These are phyloP conservation scores for Teunomyces stri DNA, from an alignment of 805 yeast genomes.

Conservation along the genomic window DNA sequence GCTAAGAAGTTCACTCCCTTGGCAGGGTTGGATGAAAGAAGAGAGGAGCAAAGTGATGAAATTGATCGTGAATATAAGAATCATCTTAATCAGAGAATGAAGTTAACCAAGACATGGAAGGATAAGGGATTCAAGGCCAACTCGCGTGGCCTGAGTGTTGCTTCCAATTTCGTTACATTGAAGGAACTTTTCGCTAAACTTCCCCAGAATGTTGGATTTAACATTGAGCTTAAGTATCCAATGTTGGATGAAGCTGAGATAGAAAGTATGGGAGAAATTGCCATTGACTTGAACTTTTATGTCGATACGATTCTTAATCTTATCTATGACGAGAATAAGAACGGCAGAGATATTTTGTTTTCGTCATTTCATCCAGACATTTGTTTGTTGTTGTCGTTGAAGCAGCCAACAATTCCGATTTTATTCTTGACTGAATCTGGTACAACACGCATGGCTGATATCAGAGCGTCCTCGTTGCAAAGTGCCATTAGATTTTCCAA, in stretches of 20 bases:
- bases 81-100: conserved; percentile 62
- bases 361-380: conserved; percentile 95
- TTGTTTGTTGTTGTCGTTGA: conserved; percentile 78
- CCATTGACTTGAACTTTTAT: conserved; percentile 80
- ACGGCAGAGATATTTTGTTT: conserved; percentile 82
- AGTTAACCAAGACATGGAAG: conserved; percentile 84
- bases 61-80: conserved; percentile 39
- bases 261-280: conserved; percentile 84
- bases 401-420: conserved; percentile 92
- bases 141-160: conserved; percentile 81
- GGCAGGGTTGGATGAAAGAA: conserved; percentile 5
- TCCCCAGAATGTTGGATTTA: conserved; percentile 85
- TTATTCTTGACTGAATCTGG: conserved; percentile 89
- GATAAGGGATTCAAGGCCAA: conserved; percentile 89
- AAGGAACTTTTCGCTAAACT: conserved; percentile 78
- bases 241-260: conserved; percentile 89
- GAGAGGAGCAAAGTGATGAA: conserved; percentile 20
- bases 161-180: conserved; percentile 87
- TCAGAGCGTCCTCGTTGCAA: conserved; percentile 82
- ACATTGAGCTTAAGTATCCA: conserved; percentile 92
- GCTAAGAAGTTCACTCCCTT: conserved; percentile 5
- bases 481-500: conserved; percentile 88
- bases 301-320: conserved; percentile 80
- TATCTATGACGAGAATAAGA: conserved; percentile 70
- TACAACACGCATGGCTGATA: conserved; percentile 80